phyloP scores from a whole-genome alignment of 1,139 yeast species.

The Diutina rugosa region DNA sequence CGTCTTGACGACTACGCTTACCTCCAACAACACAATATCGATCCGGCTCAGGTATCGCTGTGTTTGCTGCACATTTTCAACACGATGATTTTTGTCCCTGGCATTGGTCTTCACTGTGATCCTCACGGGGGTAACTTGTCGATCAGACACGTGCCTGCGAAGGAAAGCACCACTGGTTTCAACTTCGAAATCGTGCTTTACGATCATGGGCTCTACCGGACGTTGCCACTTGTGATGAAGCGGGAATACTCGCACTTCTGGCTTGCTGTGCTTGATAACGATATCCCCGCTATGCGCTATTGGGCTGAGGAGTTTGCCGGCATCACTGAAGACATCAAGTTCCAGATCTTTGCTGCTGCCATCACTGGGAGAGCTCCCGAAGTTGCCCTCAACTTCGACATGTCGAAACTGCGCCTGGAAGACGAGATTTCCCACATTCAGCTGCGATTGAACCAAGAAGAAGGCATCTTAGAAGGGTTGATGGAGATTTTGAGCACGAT shows the following conservation, averaged over 20 bases:
- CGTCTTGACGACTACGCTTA: constrained; percentile 68
- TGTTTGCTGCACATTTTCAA: constrained; percentile 87
- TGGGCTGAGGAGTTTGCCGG: constrained; percentile 76
- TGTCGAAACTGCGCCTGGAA: constrained; percentile 39
- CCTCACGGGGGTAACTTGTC: constrained; percentile 98
- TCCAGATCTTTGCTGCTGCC: constrained; percentile 81
- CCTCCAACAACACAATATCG: constrained; percentile 48
- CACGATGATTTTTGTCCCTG: constrained; percentile 90
- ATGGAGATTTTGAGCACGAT: constrained; percentile 70
- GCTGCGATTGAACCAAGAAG: constrained; percentile 37
- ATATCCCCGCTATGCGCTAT: constrained; percentile 49
- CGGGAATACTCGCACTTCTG: constrained; percentile 84
- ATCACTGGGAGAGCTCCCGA: constrained; percentile 71
- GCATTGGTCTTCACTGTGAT: constrained; percentile 89
- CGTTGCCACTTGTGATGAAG: constrained; percentile 66
- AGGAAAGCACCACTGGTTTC: constrained; percentile 28
- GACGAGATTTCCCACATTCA: constrained; percentile 58
- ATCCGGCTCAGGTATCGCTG: constrained; percentile 65
- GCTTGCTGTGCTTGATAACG: constrained; percentile 72
- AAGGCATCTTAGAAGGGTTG: constrained; percentile 57
- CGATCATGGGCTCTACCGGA: constrained; percentile 90
- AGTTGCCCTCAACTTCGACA: constrained; percentile 30
- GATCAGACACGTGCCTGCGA: constrained; percentile 33
- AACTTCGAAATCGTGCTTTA: constrained; percentile 86
- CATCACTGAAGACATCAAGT: constrained; percentile 60